Evolutionary conservation across 208 protist genomes (phyloP), one percentile per base, ranked within the genome.

Genomic region (Trypanosoma caninum): DNA sequence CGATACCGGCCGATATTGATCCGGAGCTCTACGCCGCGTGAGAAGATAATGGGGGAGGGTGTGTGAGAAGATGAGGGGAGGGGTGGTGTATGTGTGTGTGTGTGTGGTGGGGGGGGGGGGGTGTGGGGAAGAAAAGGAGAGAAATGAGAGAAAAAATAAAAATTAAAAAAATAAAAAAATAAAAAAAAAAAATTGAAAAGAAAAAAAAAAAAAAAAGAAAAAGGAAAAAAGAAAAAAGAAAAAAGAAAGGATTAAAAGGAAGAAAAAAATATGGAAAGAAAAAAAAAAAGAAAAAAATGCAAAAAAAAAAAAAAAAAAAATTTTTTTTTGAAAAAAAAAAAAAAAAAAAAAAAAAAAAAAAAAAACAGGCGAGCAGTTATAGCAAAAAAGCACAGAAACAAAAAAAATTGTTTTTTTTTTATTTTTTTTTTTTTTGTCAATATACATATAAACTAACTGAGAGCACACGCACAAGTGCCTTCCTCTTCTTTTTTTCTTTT

Each of bases 1-100:
- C 97, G 42, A 99, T 99, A 62, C 98, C 98, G 23, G 80, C 87
- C 22, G 82, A 89, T 28, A 98, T 99, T 79, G 96, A 99, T 72
- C 84, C 84, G 28, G 80, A 89, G 37, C 87, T 99, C 20, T 99
- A 99, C 82, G 93, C 74, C 23, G 78, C 78, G 42, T 91, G 89
- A 84, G 44, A 57, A 52, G 56, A 75, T 55, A 71, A 61, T 22
- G 31, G 45, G 44, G 30, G 22, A 2, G 34, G n/a, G 33, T 10
- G 14, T 14, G 11, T 9, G 18, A 28, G 44, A 50, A 2, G 28
- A 33, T 44, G 10, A 63, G 33, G 44, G 44, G 22, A 53, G 16
- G 40, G 20, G 23, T 23, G 18, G 41, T 10, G 6, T 30, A 10
- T 31, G 41, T 7, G n/a, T 22, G 50, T 22, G 50, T 22, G 27